Conservation (phyloP, 2,329 filamentous ascomycete genomes). For the Monilinia fructigena region DNA sequence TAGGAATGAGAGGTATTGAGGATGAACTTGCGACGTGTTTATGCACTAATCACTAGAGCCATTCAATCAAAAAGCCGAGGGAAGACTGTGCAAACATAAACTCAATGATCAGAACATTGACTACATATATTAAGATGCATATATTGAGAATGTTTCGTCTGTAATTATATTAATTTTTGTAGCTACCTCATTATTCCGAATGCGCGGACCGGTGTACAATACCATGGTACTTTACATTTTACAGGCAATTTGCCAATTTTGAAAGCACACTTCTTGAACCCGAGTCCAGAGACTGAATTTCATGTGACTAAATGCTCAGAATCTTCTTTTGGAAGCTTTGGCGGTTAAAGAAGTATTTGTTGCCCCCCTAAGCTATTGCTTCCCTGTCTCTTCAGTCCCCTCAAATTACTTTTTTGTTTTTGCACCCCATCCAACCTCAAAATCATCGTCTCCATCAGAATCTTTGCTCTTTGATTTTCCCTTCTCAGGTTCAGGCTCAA, state of each 20-base stretch:
- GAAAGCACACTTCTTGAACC: neutral
- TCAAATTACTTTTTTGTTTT: constrained; percentile 27
- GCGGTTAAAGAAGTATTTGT: constrained; percentile 28
- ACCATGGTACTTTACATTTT: neutral
- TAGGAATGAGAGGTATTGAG: neutral
- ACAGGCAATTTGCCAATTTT: neutral
- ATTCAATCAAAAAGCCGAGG: neutral
- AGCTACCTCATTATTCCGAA: neutral
- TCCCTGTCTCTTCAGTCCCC: constrained; percentile 23
- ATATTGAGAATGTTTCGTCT: neutral
- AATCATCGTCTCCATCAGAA: constrained; percentile 23
- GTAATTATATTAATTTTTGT: constrained; percentile 11
- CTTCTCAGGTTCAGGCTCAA: constrained; percentile 25
- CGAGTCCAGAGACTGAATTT: neutral
- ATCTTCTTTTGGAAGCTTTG: constrained; percentile 27
- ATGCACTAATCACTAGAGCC: neutral
- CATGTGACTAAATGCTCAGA: neutral
- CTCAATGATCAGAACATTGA: neutral
- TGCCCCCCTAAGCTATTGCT: constrained; percentile 26
- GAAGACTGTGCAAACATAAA: neutral
- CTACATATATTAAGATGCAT: neutral
- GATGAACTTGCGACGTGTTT: neutral
- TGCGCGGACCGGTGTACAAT: neutral
- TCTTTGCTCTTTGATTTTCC: neutral
- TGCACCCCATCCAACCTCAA: constrained; percentile 27